Conservation (phyloP, 768 basidiomycete species). For the Rickenella mellea region DNA sequence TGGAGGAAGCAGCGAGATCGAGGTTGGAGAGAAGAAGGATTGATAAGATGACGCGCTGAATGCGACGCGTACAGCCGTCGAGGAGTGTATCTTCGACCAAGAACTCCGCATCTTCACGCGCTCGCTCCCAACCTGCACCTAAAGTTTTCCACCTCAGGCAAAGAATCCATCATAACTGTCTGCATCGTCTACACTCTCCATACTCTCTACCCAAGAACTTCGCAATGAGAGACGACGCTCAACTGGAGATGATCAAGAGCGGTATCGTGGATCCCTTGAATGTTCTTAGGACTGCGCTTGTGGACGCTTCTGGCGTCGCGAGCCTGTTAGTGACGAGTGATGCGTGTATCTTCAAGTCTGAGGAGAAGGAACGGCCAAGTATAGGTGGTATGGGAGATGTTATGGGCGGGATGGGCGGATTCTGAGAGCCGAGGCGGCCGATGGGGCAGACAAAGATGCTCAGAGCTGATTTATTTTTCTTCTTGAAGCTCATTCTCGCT, state of each 20-base stretch:
- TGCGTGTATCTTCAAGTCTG: conserved; percentile 84
- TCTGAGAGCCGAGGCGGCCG: conserved; percentile 26
- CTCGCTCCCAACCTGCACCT: conserved; percentile 75
- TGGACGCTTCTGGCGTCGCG: conserved; percentile 92
- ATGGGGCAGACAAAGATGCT: too few relatives aligned
- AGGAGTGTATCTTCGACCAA: conserved; percentile 98
- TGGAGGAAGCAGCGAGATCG: too few relatives aligned
- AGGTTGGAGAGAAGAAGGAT: conserved; percentile 99
- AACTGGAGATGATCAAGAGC: conserved; percentile 86
- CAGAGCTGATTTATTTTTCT: too few relatives aligned
- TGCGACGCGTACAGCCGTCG: conserved; percentile 96
- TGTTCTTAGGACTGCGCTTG: conserved; percentile 87
- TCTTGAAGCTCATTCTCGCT: too few relatives aligned
- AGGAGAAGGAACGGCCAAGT: conserved; percentile 60
- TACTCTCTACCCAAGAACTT: conserved; percentile 74
- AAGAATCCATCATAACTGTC: conserved; percentile 88
- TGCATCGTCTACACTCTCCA: conserved; percentile 67
- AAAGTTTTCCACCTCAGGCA: conserved; percentile 93
- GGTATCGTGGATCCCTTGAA: conserved; percentile 96
- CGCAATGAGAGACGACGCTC: conserved; percentile 82
- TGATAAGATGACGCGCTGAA: conserved; percentile 95
- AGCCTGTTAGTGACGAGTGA: conserved; percentile 89
- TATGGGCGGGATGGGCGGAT: conserved; percentile 51
- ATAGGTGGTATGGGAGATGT: conserved; percentile 31
- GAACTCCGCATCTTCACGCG: conserved; percentile 84